phyloP scores from a whole-genome alignment of 371 early-diverging fungal genomes.

The Mortierella sp. region DNA sequence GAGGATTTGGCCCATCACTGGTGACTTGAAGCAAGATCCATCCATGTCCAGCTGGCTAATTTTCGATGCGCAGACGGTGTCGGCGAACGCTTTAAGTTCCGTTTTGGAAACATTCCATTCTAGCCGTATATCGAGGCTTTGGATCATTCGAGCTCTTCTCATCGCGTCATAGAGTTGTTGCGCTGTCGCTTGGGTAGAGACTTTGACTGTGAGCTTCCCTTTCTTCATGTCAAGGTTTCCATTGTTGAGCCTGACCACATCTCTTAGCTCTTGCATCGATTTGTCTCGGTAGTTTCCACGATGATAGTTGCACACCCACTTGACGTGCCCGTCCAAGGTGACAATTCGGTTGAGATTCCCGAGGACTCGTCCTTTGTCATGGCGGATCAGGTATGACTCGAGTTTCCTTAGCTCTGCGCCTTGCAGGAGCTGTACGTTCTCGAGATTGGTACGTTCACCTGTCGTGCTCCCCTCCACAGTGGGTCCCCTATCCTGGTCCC shows the following conservation, averaged over 20 bases:
- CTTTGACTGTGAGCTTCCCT: constrained; percentile 1
- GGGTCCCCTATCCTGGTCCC: not conserved
- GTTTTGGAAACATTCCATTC: constrained; percentile 7
- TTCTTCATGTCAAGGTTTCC: constrained; percentile 2
- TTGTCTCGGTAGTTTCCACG: constrained; percentile 1
- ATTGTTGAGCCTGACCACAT: not conserved
- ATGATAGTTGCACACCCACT: constrained; percentile 31
- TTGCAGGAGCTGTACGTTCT: constrained; percentile 1
- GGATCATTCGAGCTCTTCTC: not conserved
- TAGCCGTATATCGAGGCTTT: constrained; percentile 7
- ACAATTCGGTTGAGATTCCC: constrained; percentile 29
- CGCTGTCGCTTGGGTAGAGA: not conserved
- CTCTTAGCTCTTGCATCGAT: not conserved
- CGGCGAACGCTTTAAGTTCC: constrained; percentile 13
- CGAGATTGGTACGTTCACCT: not conserved
- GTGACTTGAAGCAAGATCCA: not conserved
- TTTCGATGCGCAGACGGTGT: not conserved
- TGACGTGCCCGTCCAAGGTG: constrained; percentile 14
- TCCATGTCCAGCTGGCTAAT: constrained; percentile 1
- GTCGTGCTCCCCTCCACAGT: not conserved
- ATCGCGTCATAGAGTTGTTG: constrained; percentile 13
- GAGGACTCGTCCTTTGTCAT: not conserved
- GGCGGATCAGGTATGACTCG: constrained; percentile 11
- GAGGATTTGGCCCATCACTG: too few relatives aligned
- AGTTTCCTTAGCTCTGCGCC: constrained; percentile 16